Percentiles rank a stretch among this genome's conserved stretches.
Conservation (phyloP, 179 eudicot species). For the Beta lomatogona region DNA sequence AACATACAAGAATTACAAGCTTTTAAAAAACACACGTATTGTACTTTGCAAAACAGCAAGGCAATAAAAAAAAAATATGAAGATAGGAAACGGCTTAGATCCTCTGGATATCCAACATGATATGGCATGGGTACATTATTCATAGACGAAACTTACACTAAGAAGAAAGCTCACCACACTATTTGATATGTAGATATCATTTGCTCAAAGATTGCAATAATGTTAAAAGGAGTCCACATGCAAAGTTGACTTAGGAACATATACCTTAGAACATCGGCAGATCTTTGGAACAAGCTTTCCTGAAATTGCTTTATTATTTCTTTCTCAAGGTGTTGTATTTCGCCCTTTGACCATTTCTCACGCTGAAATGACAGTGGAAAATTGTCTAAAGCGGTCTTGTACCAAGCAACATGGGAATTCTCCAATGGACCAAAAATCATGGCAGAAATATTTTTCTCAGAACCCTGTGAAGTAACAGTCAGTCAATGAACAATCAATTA, state of each 20-base stretch:
- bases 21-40: neutral
- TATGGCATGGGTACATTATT: neutral
- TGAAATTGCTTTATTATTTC: slow-evolving; percentile 80
- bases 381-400: slow-evolving; percentile 47
- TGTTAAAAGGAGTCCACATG: neutral
- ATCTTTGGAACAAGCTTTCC: slow-evolving; percentile 52
- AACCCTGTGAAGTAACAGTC: slow-evolving; percentile 39
- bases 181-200: neutral
- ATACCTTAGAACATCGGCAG: slow-evolving; percentile 53
- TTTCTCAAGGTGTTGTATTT: slow-evolving; percentile 57
- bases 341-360: slow-evolving; percentile 68
- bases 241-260: neutral
- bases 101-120: neutral
- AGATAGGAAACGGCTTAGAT: neutral
- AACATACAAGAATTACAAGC: neutral
- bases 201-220: neutral
- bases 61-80: neutral
- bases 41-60: neutral
- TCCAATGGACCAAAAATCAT: slow-evolving; percentile 69
- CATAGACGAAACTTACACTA: neutral
- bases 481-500: slow-evolving; percentile 4
- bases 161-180: no score
- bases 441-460: slow-evolving; percentile 46
- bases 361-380: slow-evolving; percentile 54
- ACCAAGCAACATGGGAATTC: slow-evolving; percentile 68